Conservation (phyloP, 305 asterid genomes). For the Fraxinus paxiana region DNA sequence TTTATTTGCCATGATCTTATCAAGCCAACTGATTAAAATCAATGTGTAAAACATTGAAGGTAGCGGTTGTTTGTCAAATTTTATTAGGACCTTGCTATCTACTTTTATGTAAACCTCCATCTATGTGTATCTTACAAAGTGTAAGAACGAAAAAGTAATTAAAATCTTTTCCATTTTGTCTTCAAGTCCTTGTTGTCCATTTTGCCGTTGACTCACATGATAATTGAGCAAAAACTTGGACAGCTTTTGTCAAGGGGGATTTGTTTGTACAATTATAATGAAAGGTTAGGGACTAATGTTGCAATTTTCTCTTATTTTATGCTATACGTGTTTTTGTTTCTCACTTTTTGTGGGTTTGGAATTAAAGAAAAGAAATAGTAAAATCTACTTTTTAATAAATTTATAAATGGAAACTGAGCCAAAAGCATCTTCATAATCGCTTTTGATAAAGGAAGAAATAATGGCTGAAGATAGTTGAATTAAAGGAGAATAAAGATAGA, state of each 20-base stretch:
- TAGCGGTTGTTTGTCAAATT: not conserved
- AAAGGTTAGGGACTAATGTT: not conserved
- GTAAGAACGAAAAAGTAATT: not conserved
- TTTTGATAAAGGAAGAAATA: not conserved
- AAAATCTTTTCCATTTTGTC: not conserved
- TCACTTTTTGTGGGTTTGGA: not conserved
- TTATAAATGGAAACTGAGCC: not conserved
- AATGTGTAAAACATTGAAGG: not conserved
- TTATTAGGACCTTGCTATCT: not conserved
- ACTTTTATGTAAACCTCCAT: not conserved
- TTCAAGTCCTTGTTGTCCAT: not conserved
- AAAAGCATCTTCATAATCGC: not conserved
- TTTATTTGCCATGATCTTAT: not conserved
- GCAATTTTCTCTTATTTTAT: not conserved
- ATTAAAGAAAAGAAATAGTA: not conserved
- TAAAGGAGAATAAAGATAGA: not conserved
- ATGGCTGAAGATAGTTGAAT: constrained; percentile 4
- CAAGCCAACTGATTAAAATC: not conserved
- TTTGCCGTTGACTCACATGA: not conserved
- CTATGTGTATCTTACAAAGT: not conserved
- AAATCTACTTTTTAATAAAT: not conserved
- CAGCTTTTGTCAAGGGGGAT: not conserved
- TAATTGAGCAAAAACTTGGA: not conserved
- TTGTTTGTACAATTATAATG: not conserved
- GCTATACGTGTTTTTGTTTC: not conserved